These are phyloP conservation scores for Ephemerocybe angulata DNA, from an alignment of 768 basidiomycete genomes.

Conservation along the genomic window DNA sequence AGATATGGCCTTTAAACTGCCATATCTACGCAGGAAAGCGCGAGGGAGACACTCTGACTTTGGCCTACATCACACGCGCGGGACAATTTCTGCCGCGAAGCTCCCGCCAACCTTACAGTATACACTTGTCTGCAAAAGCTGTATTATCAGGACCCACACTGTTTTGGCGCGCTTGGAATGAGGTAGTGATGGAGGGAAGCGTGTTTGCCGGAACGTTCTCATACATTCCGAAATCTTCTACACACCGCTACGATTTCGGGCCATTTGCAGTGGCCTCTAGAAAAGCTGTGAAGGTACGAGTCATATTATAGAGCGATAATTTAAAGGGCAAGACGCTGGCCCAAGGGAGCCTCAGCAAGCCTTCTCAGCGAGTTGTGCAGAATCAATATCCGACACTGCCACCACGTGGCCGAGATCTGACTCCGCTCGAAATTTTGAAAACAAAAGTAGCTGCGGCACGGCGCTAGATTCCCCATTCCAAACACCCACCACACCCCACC, in stretches of 20 bases:
- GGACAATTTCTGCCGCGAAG: no score
- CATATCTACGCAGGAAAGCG: no score
- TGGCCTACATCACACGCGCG: no score
- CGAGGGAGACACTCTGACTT: no score
- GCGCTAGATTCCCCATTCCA: not conserved
- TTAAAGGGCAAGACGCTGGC: no score
- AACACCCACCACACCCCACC: conserved; percentile 12
- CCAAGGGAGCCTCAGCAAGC: no score
- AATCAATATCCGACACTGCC: not conserved
- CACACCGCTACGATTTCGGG: not conserved
- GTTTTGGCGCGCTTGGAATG: not conserved
- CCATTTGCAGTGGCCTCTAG: not conserved
- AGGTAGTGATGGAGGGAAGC: not conserved
- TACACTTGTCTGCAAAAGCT: not conserved
- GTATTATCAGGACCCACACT: not conserved
- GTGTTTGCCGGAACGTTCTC: not conserved
- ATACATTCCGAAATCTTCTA: not conserved
- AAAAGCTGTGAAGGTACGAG: not conserved
- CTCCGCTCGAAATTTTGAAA: conserved; percentile 14
- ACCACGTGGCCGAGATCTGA: conserved; percentile 5
- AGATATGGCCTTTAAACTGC: no score
- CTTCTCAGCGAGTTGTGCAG: not conserved
- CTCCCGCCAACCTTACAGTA: no score
- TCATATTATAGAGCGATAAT: no score
- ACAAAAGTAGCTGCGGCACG: conserved; percentile 1